Evolutionary conservation across 495 filamentous ascomycete genomes (phyloP), one percentile per base, ranked within the genome.

Genomic region (Talaromyces stipitatus): DNA sequence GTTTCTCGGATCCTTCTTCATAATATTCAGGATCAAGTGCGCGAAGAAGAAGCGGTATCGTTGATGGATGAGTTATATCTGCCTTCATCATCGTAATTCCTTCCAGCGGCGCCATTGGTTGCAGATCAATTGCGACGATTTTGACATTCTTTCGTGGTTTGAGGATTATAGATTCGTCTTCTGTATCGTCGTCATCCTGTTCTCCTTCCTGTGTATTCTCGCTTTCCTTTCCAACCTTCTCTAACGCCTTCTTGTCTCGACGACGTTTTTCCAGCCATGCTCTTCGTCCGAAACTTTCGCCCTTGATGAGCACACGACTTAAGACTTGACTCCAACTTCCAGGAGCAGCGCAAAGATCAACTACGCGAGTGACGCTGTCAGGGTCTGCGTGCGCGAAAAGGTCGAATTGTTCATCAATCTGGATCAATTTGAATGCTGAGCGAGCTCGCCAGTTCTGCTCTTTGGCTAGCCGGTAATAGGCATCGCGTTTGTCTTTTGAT

Each of bases 361-460:
- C 91, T 1, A 97, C 94, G 41, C 94, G 82, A n/a, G 89, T 92
- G 50, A 96, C 90, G 51, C 76, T 78, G 58, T 81, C 75, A 23
- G 73, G 75, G 57, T 75, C 66, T 62, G 75, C 73, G 54, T 77
- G 70, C 51, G 86, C 78, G 72, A 98, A 95, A 46, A 98, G 83
- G 67, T 96, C 86, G 80, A 97, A 98, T 76, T 95, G 87, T 80
- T 96, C 91, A 68, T 97, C 89, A 45, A 98, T 83, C 68, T 98
- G 94, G 26, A 98, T 83, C 41, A 98, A 81, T 67, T 98, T 98
- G 83, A 95, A 98, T 29, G 94, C 94, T 57, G 88, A 92, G 51
- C 94, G 87, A 14, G 94, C 94, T 24, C 94, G 89, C 92, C 92
- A 98, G 57, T 94, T 92, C 79, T 97, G 91, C 65, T 98, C 94